Evolutionary conservation across 1,139 yeast genomes (phyloP).

Genomic region (Magnusiomyces tetraspermus): DNA sequence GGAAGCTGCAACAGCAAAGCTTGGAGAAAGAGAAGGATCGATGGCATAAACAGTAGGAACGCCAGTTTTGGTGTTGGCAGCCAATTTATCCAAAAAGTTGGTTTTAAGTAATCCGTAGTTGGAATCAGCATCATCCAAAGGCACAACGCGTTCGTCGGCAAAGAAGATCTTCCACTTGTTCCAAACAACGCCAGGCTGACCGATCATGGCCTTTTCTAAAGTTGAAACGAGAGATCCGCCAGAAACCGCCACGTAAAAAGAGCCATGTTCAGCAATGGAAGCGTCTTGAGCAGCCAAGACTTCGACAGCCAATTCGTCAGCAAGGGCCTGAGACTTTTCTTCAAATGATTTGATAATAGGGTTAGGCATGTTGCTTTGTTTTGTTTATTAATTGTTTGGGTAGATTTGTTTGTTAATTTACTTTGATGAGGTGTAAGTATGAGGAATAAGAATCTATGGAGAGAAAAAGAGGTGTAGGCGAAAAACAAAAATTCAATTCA

Average conservation of each 20-base stretch:
- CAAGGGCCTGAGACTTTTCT: conserved; percentile 21
- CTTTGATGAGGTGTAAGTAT: too few relatives aligned
- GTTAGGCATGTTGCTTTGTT: conserved; percentile 16
- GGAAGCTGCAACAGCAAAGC: neutral
- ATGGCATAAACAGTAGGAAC: conserved; percentile 2
- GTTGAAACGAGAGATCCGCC: conserved; percentile 87
- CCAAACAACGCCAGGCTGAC: conserved; percentile 51
- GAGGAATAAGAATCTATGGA: too few relatives aligned
- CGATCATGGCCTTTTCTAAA: conserved; percentile 59
- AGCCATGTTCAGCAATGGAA: conserved; percentile 35
- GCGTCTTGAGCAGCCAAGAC: conserved; percentile 71
- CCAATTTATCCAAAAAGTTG: conserved; percentile 23
- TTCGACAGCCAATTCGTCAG: conserved; percentile 77
- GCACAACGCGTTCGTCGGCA: conserved; percentile 66
- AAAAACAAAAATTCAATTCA: too few relatives aligned
- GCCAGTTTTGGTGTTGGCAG: conserved; percentile 3
- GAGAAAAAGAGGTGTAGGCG: too few relatives aligned
- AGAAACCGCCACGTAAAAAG: conserved; percentile 69
- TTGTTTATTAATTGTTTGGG: neutral
- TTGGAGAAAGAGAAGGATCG: neutral
- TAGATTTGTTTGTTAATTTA: too few relatives aligned
- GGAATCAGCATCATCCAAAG: conserved; percentile 56
- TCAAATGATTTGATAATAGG: conserved; percentile 23
- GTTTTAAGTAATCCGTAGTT: conserved; percentile 57
- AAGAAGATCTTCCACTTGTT: conserved; percentile 53